Evolutionary conservation across 129 eudicot species (phyloP).

Genomic region (Centrapalus pauciflorus): DNA sequence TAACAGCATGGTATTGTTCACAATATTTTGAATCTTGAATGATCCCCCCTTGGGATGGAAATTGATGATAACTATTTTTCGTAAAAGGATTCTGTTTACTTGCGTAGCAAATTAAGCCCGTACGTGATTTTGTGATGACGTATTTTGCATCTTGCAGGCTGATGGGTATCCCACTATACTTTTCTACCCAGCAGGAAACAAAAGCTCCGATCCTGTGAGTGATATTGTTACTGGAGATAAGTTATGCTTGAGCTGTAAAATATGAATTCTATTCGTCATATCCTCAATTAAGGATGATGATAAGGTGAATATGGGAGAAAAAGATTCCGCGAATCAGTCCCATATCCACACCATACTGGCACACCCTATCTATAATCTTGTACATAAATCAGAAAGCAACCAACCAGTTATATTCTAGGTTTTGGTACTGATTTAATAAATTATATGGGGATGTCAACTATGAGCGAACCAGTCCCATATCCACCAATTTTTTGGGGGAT

Average conservation of each 20-base stretch:
- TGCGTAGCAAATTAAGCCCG: not conserved
- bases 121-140: not conserved
- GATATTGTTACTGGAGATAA: not conserved
- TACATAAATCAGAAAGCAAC: not conserved
- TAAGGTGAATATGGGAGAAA: too few species aligned
- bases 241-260: not conserved
- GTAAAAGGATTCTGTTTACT: not conserved
- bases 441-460: too few species aligned
- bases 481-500: too few species aligned
- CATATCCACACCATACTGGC: too few species aligned
- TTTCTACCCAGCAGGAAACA: conserved; percentile 86
- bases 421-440: too few species aligned
- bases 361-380: too few species aligned
- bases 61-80: not conserved
- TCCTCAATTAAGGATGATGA: too few species aligned
- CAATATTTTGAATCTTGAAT: not conserved
- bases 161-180: conserved; percentile 81
- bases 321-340: too few species aligned
- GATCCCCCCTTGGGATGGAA: too few species aligned
- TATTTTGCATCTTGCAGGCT: conserved; percentile 44
- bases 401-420: too few species aligned
- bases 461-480: too few species aligned
- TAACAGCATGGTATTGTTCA: not conserved
- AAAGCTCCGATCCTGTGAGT: conserved; percentile 74
- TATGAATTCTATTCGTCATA: not conserved